Evolutionary conservation across 164 flowering plant species (phyloP).

Genomic region (Dillenia suffruticosa): DNA sequence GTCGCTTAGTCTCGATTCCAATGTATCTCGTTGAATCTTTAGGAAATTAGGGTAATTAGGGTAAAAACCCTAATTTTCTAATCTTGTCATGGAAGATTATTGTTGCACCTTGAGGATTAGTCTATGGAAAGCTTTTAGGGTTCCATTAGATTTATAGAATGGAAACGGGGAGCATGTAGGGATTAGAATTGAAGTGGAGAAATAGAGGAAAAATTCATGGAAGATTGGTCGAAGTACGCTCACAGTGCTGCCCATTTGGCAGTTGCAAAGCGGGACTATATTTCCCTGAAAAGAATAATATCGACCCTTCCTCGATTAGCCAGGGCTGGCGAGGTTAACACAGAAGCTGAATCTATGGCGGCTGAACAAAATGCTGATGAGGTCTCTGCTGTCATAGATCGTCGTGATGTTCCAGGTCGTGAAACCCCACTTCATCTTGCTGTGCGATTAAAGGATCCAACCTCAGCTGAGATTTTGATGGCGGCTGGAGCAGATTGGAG

Average conservation of each 20-base stretch:
- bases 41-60: not conserved
- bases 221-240: conserved; percentile 68
- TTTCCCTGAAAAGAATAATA: conserved; percentile 50
- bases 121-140: not conserved
- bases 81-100: conserved; percentile 5
- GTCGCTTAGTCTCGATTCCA: too few species aligned
- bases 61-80: not conserved
- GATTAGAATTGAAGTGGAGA: conserved; percentile 8
- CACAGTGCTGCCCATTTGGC: conserved; percentile 90
- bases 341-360: conserved; percentile 70
- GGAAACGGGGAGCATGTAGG: conserved; percentile 2
- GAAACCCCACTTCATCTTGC: conserved; percentile 97
- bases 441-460: conserved; percentile 71
- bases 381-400: conserved; percentile 73
- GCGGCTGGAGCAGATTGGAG: conserved; percentile 98
- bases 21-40: not conserved
- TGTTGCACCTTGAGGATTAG: not conserved
- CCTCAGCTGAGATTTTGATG: conserved; percentile 87
- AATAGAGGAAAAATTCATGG: conserved; percentile 37
- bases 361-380: conserved; percentile 79
- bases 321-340: conserved; percentile 78
- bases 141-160: not conserved
- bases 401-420: conserved; percentile 96
- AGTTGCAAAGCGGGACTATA: conserved; percentile 64
- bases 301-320: conserved; percentile 65